phyloP scores from a whole-genome alignment of 1,139 yeast genomes.

The Pichia sp. region DNA sequence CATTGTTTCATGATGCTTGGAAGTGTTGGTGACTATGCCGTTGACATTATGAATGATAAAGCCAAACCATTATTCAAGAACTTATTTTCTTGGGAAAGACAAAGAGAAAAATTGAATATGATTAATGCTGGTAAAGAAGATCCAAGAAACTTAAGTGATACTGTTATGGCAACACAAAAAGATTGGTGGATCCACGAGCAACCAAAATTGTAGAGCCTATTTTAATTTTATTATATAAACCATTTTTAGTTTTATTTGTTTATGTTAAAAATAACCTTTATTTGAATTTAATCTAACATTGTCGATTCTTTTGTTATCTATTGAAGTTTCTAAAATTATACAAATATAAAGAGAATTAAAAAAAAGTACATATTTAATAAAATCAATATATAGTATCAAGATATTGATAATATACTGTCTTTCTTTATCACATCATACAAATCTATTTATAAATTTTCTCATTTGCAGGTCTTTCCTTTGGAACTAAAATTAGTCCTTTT shows the following conservation, averaged over 20 bases:
- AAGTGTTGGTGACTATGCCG: conserved; percentile 20
- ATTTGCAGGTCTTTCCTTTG: conserved; percentile 24
- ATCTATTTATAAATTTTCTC: neutral
- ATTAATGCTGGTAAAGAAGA: conserved; percentile 22
- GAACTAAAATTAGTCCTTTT: conserved; percentile 31
- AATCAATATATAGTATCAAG: too few relatives aligned
- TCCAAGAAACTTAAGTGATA: conserved; percentile 23
- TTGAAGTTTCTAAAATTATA: too few relatives aligned
- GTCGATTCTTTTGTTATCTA: too few relatives aligned
- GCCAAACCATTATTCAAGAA: conserved; percentile 18
- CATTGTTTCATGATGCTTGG: conserved; percentile 31
- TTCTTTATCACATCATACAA: neutral
- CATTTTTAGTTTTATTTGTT: too few relatives aligned
- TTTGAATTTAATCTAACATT: too few relatives aligned
- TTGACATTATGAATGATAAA: conserved; percentile 16
- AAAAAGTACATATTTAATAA: too few relatives aligned
- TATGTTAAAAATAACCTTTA: too few relatives aligned
- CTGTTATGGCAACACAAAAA: conserved; percentile 21
- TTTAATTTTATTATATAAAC: neutral
- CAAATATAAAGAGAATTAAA: too few relatives aligned
- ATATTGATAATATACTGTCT: too few relatives aligned
- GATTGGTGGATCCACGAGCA: conserved; percentile 20
- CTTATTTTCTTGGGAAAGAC: conserved; percentile 26
- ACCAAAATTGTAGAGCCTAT: neutral
- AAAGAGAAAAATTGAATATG: conserved; percentile 21